Percentiles rank a stretch among this genome's conserved stretches.
These are phyloP conservation scores for Fraxinus sp. DNA, from an alignment of 305 asterid genomes.

Conservation along the genomic window DNA sequence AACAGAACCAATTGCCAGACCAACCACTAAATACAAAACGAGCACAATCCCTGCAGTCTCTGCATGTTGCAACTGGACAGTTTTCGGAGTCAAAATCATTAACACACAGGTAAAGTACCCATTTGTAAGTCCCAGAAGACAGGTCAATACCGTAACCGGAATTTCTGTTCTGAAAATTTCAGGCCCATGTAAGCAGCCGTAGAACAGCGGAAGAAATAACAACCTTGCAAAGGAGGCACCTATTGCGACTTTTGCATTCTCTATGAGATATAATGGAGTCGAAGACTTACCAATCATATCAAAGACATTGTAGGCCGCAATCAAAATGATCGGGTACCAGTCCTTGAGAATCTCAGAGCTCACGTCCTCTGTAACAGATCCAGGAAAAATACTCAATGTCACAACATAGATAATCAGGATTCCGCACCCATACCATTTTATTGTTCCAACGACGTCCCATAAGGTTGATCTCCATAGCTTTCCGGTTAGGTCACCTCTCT, in stretches of 20 bases:
- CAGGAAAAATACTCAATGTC: conserved; percentile 81
- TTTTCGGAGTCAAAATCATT: background rate
- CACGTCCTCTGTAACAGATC: conserved; percentile 86
- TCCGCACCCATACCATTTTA: conserved; percentile 82
- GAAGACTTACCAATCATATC: conserved; percentile 73
- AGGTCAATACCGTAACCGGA: conserved; percentile 70
- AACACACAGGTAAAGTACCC: conserved; percentile 55
- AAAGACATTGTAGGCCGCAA: conserved; percentile 61
- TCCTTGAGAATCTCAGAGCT: conserved; percentile 55
- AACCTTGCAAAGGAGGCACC: conserved; percentile 56
- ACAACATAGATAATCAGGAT: conserved; percentile 55
- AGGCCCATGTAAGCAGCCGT: conserved; percentile 83
- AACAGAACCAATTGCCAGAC: background rate
- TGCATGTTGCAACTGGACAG: background rate
- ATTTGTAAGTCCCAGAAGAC: conserved; percentile 80
- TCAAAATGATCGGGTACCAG: conserved; percentile 26
- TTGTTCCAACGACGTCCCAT: background rate
- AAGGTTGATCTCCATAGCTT: background rate
- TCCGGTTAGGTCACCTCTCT: background rate
- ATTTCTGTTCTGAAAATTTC: conserved; percentile 63
- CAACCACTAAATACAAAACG: background rate
- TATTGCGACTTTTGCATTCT: conserved; percentile 61
- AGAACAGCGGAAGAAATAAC: conserved; percentile 78
- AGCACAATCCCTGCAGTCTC: background rate
- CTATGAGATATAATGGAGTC: conserved; percentile 60